Conservation (phyloP, 495 filamentous ascomycete genomes). For the Hamigera avellanea region DNA sequence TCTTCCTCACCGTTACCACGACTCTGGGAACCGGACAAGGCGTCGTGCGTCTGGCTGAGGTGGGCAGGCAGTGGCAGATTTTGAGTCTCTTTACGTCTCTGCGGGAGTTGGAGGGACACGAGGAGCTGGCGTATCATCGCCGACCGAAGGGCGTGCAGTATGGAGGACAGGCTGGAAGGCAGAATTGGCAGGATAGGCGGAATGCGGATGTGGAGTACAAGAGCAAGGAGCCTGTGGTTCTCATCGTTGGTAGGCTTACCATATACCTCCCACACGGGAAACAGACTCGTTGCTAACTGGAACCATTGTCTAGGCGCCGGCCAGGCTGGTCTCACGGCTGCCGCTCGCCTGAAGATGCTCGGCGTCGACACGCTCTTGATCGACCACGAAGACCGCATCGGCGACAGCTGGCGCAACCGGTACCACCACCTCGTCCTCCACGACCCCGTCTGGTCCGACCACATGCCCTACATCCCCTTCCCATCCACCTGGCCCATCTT, state of each 20-base stretch:
- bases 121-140: constrained; percentile 26
- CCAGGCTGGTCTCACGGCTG: constrained; percentile 43
- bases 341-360: constrained; percentile 67
- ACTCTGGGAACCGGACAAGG: constrained; percentile 42
- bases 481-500: constrained; percentile 55
- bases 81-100: constrained; percentile 52
- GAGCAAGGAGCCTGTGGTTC: constrained; percentile 44
- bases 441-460: constrained; percentile 67
- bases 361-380: constrained; percentile 50
- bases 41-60: constrained; percentile 40
- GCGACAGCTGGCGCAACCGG: constrained; percentile 70
- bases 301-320: constrained; percentile 27
- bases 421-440: constrained; percentile 55
- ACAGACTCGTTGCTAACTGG: neutral
- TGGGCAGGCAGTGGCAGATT: constrained; percentile 45
- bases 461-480: constrained; percentile 62
- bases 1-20: constrained; percentile 36
- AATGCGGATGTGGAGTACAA: constrained; percentile 40
- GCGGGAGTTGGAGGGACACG: constrained; percentile 31
- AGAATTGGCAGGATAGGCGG: constrained; percentile 57
- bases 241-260: constrained; percentile 50
- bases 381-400: constrained; percentile 52
- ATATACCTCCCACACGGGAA: neutral
- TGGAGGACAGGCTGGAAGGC: constrained; percentile 12
- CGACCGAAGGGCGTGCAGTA: constrained; percentile 37